Percentiles rank a stretch among this genome's conserved stretches.
phyloP scores from a whole-genome alignment of 345 rosid species.

The Citrus inodora region DNA sequence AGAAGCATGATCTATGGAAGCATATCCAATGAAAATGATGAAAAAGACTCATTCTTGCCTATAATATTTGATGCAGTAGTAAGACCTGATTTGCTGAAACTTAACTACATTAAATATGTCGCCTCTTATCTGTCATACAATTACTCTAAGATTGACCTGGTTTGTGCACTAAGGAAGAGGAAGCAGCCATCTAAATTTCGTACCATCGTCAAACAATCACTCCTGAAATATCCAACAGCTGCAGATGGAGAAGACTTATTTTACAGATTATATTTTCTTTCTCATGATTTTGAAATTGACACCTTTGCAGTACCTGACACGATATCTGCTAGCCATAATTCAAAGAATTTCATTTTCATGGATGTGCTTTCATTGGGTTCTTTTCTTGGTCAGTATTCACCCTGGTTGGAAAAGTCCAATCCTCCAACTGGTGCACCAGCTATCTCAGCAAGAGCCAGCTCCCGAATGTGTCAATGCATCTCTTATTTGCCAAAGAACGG shows the following conservation, averaged over 20 bases:
- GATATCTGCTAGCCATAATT: neutral
- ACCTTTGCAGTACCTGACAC: neutral
- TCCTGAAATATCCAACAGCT: neutral
- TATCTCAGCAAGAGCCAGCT: neutral
- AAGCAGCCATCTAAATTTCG: neutral
- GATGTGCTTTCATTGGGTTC: constrained; percentile 1
- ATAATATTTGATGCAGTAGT: neutral
- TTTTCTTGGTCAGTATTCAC: neutral
- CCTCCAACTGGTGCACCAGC: neutral
- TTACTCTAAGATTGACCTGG: neutral
- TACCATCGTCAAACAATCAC: neutral
- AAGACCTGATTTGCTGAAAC: neutral
- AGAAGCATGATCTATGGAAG: neutral
- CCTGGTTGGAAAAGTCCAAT: neutral
- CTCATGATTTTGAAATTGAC: neutral
- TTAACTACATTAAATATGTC: neutral
- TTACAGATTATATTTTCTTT: neutral
- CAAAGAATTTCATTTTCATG: neutral
- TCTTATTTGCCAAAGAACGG: neutral
- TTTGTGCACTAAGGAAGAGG: neutral
- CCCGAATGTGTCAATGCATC: neutral
- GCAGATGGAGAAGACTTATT: neutral
- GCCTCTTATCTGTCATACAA: neutral
- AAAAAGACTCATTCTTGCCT: neutral
- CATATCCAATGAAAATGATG: neutral